Conservation (phyloP, 192 early-diverging fungal species). For the Backusella mclennaniae region DNA sequence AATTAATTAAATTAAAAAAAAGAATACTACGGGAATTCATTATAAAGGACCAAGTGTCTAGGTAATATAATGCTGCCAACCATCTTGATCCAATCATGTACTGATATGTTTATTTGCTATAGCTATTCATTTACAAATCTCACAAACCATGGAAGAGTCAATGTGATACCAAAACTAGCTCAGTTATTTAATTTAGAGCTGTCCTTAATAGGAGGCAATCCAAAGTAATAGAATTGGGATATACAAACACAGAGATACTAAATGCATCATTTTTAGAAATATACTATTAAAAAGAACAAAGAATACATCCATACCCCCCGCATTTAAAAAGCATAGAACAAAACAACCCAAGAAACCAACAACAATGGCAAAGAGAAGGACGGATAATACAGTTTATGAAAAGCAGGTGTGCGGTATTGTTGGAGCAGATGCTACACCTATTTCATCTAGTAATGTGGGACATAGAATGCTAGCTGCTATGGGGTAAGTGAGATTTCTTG, state of each 20-base stretch:
- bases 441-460: constrained; percentile 55
- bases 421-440: constrained; percentile 47
- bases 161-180: constrained; percentile 9
- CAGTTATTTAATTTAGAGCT: constrained; percentile 4
- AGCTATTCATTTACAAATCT: constrained; percentile 2
- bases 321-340: not conserved
- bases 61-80: not conserved
- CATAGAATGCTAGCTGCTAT: constrained; percentile 61
- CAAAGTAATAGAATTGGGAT: not conserved
- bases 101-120: not conserved
- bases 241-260: too few relatives aligned
- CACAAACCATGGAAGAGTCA: not conserved
- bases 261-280: not conserved
- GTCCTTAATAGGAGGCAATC: not conserved
- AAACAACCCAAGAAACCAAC: not conserved
- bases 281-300: not conserved
- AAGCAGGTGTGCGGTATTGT: constrained; percentile 29
- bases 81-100: not conserved
- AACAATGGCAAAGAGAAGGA: not conserved
- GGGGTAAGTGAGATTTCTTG: constrained; percentile 43
- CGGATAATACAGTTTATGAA: not conserved
- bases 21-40: constrained; percentile 8
- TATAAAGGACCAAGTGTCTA: not conserved
- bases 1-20: not conserved
- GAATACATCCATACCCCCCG: constrained; percentile 2